phyloP scores from a whole-genome alignment of 2,329 filamentous ascomycete species.

The Pezicula neosporulosa region DNA sequence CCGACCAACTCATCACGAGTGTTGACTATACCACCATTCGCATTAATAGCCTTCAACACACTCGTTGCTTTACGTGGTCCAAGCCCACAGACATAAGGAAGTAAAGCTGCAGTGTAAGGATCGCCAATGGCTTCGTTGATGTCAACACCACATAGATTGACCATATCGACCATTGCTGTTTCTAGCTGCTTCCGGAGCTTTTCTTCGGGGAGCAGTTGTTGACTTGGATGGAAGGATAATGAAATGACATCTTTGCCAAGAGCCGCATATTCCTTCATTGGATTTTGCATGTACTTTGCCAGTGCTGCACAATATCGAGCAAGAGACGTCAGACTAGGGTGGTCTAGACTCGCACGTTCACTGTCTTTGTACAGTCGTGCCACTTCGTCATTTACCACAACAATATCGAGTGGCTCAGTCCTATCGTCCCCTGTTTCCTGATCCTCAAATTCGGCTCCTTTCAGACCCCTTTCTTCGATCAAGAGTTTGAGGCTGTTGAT shows the following conservation, averaged over 20 bases:
- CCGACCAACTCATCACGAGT: constrained; percentile 86
- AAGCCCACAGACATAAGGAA: constrained; percentile 88
- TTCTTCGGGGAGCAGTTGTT: constrained; percentile 83
- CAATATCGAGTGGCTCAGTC: constrained; percentile 78
- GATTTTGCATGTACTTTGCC: constrained; percentile 90
- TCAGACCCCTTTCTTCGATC: constrained; percentile 72
- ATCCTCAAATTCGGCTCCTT: constrained; percentile 79
- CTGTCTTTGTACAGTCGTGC: constrained; percentile 95
- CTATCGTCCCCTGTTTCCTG: constrained; percentile 70
- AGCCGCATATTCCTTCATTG: constrained; percentile 93
- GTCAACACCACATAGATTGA: constrained; percentile 93
- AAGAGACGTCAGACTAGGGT: constrained; percentile 74
- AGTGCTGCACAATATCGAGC: constrained; percentile 87
- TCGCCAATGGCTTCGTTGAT: constrained; percentile 89
- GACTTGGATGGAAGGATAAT: constrained; percentile 83
- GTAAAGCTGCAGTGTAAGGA: constrained; percentile 76
- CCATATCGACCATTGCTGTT: constrained; percentile 97
- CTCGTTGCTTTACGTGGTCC: constrained; percentile 88
- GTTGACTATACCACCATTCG: constrained; percentile 81
- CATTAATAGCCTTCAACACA: constrained; percentile 84
- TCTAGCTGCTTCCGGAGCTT: constrained; percentile 85
- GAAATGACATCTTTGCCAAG: constrained; percentile 85
- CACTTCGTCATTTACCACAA: constrained; percentile 94
- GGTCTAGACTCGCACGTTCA: constrained; percentile 71
- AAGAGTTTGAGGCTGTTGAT: constrained; percentile 78